These are phyloP conservation scores for Myxozyma geophila DNA, from an alignment of 805 yeast species.

Conservation along the genomic window DNA sequence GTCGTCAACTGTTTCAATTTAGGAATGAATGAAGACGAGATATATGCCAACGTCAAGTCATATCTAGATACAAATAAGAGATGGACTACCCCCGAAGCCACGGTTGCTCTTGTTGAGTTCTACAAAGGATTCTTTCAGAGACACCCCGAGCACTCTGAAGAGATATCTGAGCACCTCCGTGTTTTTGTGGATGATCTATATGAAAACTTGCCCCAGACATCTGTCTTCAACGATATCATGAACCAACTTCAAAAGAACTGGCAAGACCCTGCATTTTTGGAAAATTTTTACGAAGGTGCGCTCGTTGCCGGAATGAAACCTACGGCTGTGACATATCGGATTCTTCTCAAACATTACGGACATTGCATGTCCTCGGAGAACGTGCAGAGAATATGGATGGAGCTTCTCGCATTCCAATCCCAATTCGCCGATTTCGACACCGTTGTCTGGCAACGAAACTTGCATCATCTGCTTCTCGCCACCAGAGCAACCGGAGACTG, in stretches of 20 bases:
- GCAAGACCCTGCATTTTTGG: conserved; percentile 11
- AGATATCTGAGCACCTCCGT: background rate
- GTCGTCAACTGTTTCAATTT: conserved; percentile 1
- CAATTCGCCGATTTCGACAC: background rate
- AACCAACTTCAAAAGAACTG: background rate
- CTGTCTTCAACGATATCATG: conserved; percentile 17
- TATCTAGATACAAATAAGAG: background rate
- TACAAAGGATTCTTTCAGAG: conserved; percentile 7
- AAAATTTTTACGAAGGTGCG: conserved; percentile 18
- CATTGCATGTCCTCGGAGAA: background rate
- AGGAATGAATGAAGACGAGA: conserved; percentile 1
- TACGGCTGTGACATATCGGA: conserved; percentile 23
- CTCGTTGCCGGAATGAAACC: conserved; percentile 12
- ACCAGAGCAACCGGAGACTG: conserved; percentile 16
- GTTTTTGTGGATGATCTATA: background rate
- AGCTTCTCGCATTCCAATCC: conserved; percentile 8
- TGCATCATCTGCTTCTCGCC: conserved; percentile 22
- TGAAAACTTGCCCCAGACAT: background rate
- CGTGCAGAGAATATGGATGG: conserved; percentile 18
- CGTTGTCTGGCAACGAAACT: conserved; percentile 15
- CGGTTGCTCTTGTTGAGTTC: background rate
- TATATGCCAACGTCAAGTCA: background rate
- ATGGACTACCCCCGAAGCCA: background rate
- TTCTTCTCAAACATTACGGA: conserved; percentile 14
- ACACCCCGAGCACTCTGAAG: background rate